These are phyloP conservation scores for Hyaloraphidium curvatum DNA, from an alignment of 192 early-diverging fungal species.

Conservation along the genomic window DNA sequence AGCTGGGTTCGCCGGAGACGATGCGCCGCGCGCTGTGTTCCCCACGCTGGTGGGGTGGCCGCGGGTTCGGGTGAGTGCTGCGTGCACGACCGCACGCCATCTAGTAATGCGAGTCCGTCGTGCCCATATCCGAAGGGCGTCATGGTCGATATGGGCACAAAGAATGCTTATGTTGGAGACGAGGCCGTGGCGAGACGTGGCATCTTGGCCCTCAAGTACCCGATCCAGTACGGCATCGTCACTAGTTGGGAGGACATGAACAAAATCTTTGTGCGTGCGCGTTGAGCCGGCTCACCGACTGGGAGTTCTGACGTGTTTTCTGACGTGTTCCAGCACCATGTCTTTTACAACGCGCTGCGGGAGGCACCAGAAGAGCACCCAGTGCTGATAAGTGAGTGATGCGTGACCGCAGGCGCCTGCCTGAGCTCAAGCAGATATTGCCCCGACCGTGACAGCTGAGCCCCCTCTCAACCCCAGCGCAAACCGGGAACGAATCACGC, in stretches of 20 bases:
- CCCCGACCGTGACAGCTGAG: too few species aligned
- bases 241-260: constrained; percentile 93
- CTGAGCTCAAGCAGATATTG: too few species aligned
- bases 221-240: constrained; percentile 81
- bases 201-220: constrained; percentile 70
- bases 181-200: constrained; percentile 81
- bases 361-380: constrained; percentile 97
- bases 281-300: not conserved
- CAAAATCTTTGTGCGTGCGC: constrained; percentile 27
- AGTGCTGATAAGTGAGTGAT: constrained; percentile 87
- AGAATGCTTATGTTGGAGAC: constrained; percentile 78
- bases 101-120: not conserved
- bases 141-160: constrained; percentile 83
- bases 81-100: constrained; percentile 63
- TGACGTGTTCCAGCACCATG: not conserved
- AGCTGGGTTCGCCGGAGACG: constrained; percentile 82
- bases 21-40: constrained; percentile 73
- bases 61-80: not conserved
- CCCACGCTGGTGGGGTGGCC: constrained; percentile 54
- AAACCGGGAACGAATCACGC: constrained; percentile 98
- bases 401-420: too few species aligned
- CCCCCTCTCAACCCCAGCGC: constrained; percentile 94
- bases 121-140: constrained; percentile 17
- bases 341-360: constrained; percentile 90
- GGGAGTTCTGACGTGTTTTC: not conserved